phyloP scores from a whole-genome alignment of 2,329 filamentous ascomycete species.

The Emmonsiellopsis sp. region DNA sequence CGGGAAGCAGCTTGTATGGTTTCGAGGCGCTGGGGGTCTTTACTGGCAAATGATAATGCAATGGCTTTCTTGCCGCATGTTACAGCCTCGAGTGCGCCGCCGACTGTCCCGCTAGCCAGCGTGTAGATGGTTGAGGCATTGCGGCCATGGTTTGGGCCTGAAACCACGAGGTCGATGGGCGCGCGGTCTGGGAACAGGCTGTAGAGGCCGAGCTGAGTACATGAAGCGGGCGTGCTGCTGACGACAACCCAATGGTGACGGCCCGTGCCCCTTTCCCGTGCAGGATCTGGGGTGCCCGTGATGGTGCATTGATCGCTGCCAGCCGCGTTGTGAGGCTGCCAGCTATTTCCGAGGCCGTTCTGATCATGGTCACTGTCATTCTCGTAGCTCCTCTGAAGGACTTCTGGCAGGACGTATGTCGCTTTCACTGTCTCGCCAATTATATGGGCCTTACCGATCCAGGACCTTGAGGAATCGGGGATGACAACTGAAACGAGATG shows the following conservation, averaged over 20 bases:
- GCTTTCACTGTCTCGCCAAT: conserved; percentile 77
- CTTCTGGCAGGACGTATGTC: conserved; percentile 53
- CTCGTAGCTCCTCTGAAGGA: conserved; percentile 40
- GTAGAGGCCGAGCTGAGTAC: conserved; percentile 66
- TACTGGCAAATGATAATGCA: conserved; percentile 76
- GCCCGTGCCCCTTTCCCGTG: neutral
- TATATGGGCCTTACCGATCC: conserved; percentile 94
- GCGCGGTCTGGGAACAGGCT: conserved; percentile 62
- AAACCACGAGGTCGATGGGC: conserved; percentile 63
- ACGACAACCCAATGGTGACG: conserved; percentile 57
- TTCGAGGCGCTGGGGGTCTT: conserved; percentile 62
- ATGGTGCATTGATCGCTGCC: conserved; percentile 31
- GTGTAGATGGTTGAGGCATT: conserved; percentile 72
- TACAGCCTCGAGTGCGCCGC: conserved; percentile 64
- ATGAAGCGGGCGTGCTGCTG: conserved; percentile 67
- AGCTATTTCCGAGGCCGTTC: conserved; percentile 48
- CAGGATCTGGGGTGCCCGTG: neutral
- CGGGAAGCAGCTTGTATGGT: conserved; percentile 65
- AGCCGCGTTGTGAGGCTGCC: neutral
- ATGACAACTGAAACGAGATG: conserved; percentile 81
- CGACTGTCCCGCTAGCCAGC: conserved; percentile 64
- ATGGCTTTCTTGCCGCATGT: conserved; percentile 59
- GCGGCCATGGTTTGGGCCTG: conserved; percentile 68
- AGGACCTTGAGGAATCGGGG: conserved; percentile 77
- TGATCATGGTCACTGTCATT: neutral